Conservation (phyloP, 495 filamentous ascomycete genomes). For the Collariella sp. region DNA sequence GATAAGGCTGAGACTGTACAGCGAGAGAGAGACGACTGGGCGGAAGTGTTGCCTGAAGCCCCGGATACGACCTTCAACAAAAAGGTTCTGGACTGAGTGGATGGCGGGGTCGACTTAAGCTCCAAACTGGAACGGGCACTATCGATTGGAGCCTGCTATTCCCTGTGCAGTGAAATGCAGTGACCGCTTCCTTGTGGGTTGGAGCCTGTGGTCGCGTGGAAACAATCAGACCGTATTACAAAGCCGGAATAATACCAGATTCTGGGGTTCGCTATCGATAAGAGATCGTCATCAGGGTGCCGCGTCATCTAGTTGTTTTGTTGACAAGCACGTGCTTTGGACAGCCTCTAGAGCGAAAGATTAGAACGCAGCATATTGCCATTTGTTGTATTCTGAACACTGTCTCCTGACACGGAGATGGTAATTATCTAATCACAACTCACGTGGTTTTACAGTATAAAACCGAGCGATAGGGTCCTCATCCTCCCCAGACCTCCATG, state of each 20-base stretch:
- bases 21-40: not conserved
- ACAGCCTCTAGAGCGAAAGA: too few relatives aligned
- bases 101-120: conserved; percentile 18
- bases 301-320: too few relatives aligned
- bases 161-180: not conserved
- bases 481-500: too few relatives aligned
- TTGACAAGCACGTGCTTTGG: too few relatives aligned
- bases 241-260: not conserved
- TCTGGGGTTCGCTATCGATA: not conserved
- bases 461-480: too few relatives aligned
- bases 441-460: too few relatives aligned
- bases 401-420: too few relatives aligned
- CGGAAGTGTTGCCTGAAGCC: conserved; percentile 4
- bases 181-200: not conserved
- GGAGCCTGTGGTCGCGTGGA: not conserved
- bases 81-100: not conserved
- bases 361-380: too few relatives aligned
- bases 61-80: not conserved
- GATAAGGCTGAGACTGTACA: not conserved
- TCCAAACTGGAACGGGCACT: conserved; percentile 4
- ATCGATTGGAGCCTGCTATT: conserved; percentile 6
- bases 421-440: too few relatives aligned
- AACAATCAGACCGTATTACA: not conserved
- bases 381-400: too few relatives aligned
- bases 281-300: not conserved